phyloP scores from a whole-genome alignment of 257 asterid species.

The Solanum peruvianum region DNA sequence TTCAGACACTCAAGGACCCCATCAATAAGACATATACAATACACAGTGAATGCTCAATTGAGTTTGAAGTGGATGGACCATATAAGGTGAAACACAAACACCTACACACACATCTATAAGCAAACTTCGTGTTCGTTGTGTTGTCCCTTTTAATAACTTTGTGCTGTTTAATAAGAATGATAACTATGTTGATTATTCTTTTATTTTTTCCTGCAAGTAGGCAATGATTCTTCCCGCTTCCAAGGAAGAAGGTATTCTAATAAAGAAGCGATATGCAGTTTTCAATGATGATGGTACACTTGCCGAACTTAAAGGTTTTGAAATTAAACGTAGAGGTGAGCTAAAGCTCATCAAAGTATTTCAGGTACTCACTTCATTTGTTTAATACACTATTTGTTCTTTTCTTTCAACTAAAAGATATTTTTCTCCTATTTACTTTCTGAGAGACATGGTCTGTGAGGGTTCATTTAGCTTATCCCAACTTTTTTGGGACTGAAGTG shows the following conservation, averaged over 20 bases:
- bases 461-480: neutral
- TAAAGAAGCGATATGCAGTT: conserved; percentile 97
- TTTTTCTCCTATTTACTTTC: neutral
- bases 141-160: conserved; percentile 1
- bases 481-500: neutral
- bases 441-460: neutral
- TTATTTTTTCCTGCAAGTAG: conserved; percentile 22
- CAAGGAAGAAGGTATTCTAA: conserved; percentile 98
- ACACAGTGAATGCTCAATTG: conserved; percentile 96
- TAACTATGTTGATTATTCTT: neutral
- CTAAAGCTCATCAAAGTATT: conserved; percentile 99
- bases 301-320: conserved; percentile 98
- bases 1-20: conserved; percentile 82
- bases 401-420: neutral
- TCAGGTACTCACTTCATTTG: conserved; percentile 49
- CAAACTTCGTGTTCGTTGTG: neutral
- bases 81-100: conserved; percentile 64
- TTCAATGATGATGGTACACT: conserved; percentile 96
- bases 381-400: neutral
- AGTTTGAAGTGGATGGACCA: conserved; percentile 99
- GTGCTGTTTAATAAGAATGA: conserved; percentile 10
- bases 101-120: conserved; percentile 10
- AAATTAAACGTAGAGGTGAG: conserved; percentile 99
- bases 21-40: conserved; percentile 56
- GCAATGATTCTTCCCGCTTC: conserved; percentile 99